phyloP scores from a whole-genome alignment of 495 filamentous ascomycete genomes.

The Annulohypoxylon nitens region DNA sequence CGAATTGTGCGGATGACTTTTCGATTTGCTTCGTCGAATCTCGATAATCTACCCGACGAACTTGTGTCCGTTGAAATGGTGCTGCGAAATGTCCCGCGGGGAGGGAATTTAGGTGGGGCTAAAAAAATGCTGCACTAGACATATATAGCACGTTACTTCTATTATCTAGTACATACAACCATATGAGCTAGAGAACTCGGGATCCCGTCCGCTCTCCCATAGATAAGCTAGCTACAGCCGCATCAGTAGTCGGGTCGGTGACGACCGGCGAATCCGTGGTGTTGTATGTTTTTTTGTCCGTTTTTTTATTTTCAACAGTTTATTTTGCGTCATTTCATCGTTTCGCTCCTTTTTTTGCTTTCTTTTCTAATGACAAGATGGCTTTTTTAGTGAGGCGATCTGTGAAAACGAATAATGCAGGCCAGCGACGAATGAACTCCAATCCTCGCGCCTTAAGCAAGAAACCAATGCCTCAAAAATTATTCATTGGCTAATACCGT shows the following conservation, averaged over 20 bases:
- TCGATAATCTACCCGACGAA: too few relatives aligned
- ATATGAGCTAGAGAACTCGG: conserved; percentile 60
- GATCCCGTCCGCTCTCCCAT: conserved; percentile 67
- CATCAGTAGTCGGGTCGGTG: conserved; percentile 65
- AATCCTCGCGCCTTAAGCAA: background rate
- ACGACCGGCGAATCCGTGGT: conserved; percentile 63
- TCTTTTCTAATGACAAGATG: too few relatives aligned
- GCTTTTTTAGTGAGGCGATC: too few relatives aligned
- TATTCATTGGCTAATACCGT: background rate
- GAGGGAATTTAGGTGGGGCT: background rate
- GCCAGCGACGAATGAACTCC: background rate
- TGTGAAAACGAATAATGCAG: too few relatives aligned
- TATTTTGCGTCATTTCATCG: background rate
- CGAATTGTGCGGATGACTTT: too few relatives aligned
- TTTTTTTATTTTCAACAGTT: background rate
- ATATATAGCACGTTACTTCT: background rate
- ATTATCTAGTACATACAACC: conserved; percentile 55
- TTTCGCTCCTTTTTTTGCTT: background rate
- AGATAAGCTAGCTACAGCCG: conserved; percentile 55
- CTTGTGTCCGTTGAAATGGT: background rate
- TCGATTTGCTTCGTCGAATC: too few relatives aligned
- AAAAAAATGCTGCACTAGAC: background rate
- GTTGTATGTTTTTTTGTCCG: conserved; percentile 56
- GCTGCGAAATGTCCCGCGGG: background rate
- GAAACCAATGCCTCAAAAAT: background rate